Conservation (phyloP, 495 filamentous ascomycete genomes). For the Physcia stellaris region DNA sequence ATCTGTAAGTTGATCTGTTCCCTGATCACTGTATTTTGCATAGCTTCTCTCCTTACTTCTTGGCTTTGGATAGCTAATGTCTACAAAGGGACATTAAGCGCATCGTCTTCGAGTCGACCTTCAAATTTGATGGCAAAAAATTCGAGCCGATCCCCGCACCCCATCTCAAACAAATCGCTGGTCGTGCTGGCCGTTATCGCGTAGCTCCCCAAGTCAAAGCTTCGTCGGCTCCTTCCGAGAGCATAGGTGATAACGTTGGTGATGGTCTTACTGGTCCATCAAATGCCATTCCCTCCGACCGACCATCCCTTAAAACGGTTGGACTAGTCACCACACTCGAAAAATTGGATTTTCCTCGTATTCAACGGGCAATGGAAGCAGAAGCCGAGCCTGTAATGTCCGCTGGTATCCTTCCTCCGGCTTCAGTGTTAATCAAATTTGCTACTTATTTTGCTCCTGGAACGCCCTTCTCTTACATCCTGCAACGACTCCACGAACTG, state of each 20-base stretch:
- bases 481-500: slow-evolving; percentile 57
- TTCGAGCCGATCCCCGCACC: slow-evolving; percentile 45
- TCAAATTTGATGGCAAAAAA: slow-evolving; percentile 46
- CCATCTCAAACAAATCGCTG: slow-evolving; percentile 88
- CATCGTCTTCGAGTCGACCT: slow-evolving; percentile 67
- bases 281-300: not conserved
- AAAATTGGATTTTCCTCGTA: slow-evolving; percentile 45
- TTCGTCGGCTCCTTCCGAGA: slow-evolving; percentile 4
- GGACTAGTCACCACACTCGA: slow-evolving; percentile 78
- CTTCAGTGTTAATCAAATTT: slow-evolving; percentile 52
- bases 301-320: slow-evolving; percentile 22
- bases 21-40: no score
- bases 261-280: not conserved
- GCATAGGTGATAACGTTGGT: slow-evolving; percentile 8
- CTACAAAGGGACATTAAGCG: slow-evolving; percentile 62
- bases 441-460: slow-evolving; percentile 61
- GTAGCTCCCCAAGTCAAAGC: slow-evolving; percentile 40
- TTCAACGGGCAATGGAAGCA: slow-evolving; percentile 45
- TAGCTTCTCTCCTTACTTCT: no score
- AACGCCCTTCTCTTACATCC: slow-evolving; percentile 64
- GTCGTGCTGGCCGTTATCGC: slow-evolving; percentile 80
- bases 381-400: slow-evolving; percentile 52
- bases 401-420: slow-evolving; percentile 64
- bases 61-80: no score
- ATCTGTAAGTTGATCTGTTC: slow-evolving; percentile 57